Evolutionary conservation across 179 eudicot species (phyloP).

Genomic region (Silene noctiflora): DNA sequence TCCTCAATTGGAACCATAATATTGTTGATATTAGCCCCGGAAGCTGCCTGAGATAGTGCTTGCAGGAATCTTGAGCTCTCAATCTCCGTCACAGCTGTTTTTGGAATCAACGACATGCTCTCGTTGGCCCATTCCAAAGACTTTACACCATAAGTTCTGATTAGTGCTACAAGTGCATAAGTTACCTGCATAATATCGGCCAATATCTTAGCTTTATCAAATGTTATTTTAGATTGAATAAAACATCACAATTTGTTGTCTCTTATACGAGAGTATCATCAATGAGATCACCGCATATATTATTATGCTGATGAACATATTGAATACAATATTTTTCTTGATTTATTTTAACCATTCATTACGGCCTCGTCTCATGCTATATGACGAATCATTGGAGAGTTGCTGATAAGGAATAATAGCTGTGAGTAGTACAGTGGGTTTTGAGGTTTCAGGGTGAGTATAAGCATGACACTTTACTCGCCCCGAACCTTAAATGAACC

Average conservation of each 20-base stretch:
- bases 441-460: neutral
- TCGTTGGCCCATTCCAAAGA: conserved; percentile 87
- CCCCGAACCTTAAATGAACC: neutral
- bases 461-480: neutral
- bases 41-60: conserved; percentile 74
- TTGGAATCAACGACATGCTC: conserved; percentile 64
- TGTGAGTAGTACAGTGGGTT: neutral
- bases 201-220: neutral
- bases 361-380: neutral
- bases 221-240: neutral
- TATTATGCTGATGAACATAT: neutral
- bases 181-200: conserved; percentile 50
- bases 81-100: conserved; percentile 69
- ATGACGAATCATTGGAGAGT: too few species aligned
- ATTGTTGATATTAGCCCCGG: conserved; percentile 52
- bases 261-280: neutral
- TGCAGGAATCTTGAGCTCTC: conserved; percentile 72
- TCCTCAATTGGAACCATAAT: conserved; percentile 76
- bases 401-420: neutral
- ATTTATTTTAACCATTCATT: neutral
- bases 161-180: conserved; percentile 64
- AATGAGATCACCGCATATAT: too few species aligned
- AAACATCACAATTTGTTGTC: neutral
- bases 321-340: neutral
- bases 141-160: conserved; percentile 59